phyloP scores from a whole-genome alignment of 2,329 filamentous ascomycete species.

The Neurospora sp. region DNA sequence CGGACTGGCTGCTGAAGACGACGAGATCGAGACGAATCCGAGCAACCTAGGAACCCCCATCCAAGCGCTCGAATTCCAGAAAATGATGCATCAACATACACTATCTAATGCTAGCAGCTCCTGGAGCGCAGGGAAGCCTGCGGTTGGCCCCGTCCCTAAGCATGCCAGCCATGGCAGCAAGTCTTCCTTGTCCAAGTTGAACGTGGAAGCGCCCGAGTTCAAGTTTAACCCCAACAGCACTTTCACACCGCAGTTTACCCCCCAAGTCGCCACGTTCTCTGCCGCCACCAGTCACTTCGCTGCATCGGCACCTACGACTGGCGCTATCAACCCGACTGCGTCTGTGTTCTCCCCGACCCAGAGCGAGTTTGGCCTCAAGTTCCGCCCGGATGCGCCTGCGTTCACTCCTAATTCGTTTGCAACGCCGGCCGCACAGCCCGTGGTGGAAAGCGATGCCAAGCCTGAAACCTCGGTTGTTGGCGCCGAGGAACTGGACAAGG shows the following conservation, averaged over 20 bases:
- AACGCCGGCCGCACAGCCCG: constrained; percentile 36
- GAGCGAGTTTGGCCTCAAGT: constrained; percentile 55
- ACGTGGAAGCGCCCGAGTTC: constrained; percentile 84
- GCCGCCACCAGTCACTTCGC: constrained; percentile 31
- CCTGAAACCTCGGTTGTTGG: constrained; percentile 52
- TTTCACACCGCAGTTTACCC: constrained; percentile 32
- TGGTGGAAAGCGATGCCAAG: constrained; percentile 30
- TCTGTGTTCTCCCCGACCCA: constrained; percentile 61
- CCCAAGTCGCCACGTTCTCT: constrained; percentile 35
- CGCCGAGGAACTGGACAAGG: constrained; percentile 52
- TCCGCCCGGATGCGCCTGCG: constrained; percentile 65
- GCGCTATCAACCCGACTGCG: constrained; percentile 58
- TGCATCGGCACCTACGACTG: constrained; percentile 28
- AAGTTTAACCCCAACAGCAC: constrained; percentile 54
- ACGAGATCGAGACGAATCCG: constrained; percentile 64
- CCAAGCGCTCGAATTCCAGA: constrained; percentile 36
- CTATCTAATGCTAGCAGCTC: constrained; percentile 52
- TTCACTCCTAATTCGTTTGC: constrained; percentile 56
- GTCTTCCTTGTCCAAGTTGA: constrained; percentile 67
- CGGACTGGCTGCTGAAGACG: constrained; percentile 39
- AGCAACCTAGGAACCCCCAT: constrained; percentile 60
- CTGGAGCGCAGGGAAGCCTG: constrained; percentile 36
- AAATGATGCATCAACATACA: constrained; percentile 41
- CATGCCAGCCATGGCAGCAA: constrained; percentile 52
- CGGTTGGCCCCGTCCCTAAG: constrained; percentile 23